phyloP scores from a whole-genome alignment of 2,329 filamentous ascomycete genomes.

The Ambrosiella xylebori region DNA sequence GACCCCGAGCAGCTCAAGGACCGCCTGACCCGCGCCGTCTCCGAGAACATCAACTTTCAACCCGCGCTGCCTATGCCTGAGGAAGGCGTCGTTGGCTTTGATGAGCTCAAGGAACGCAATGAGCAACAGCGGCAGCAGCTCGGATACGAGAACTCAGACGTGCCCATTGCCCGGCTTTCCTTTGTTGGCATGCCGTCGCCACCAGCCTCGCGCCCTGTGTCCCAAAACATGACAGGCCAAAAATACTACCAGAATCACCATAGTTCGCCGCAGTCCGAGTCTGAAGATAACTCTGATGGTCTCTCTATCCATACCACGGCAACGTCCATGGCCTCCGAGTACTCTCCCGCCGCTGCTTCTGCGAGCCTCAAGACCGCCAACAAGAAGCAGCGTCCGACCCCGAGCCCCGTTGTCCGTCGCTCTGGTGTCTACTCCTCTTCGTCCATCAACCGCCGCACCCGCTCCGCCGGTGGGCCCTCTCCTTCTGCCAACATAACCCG shows the following conservation, averaged over 20 bases:
- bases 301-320: slow-evolving; percentile 4
- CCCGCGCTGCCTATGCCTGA: slow-evolving; percentile 10
- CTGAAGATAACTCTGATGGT: slow-evolving; percentile 3
- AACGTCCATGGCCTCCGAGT: slow-evolving; percentile 4
- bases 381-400: background rate
- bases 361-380: background rate
- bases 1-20: slow-evolving; percentile 8
- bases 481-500: background rate
- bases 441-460: background rate
- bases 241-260: background rate
- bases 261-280: background rate
- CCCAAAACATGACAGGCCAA: slow-evolving; percentile 2
- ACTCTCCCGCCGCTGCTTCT: background rate
- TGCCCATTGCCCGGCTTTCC: slow-evolving; percentile 12
- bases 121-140: slow-evolving; percentile 4
- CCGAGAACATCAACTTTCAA: slow-evolving; percentile 9
- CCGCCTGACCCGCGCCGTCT: slow-evolving; percentile 8
- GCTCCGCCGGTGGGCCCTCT: background rate
- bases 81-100: slow-evolving; percentile 11
- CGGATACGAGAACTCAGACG: slow-evolving; percentile 9
- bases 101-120: slow-evolving; percentile 11
- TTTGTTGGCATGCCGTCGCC: slow-evolving; percentile 10
- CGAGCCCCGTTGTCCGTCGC: slow-evolving; percentile 4
- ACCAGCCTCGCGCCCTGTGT: slow-evolving; percentile 6
- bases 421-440: background rate